Conservation (phyloP, 345 rosid genomes). For the Aethionema arabicum region DNA sequence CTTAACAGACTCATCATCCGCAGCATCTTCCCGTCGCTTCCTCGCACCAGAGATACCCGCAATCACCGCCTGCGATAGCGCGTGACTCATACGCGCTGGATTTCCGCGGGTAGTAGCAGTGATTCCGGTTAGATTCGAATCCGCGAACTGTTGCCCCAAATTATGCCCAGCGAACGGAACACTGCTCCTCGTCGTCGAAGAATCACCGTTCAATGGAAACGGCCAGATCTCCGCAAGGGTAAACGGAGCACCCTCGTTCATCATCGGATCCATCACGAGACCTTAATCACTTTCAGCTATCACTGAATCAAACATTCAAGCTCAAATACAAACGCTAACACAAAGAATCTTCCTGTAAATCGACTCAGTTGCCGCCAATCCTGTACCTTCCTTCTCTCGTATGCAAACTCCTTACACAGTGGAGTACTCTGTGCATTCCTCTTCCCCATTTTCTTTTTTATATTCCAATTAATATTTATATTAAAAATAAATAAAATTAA, state of each 20-base stretch:
- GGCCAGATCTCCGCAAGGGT: slow-evolving; percentile 82
- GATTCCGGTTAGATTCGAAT: slow-evolving; percentile 31
- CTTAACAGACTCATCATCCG: slow-evolving; percentile 46
- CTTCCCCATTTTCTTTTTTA: slow-evolving; percentile 15
- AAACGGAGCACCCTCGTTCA: slow-evolving; percentile 49
- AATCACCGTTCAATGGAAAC: slow-evolving; percentile 50
- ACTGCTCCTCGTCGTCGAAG: slow-evolving; percentile 36
- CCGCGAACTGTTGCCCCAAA: slow-evolving; percentile 37
- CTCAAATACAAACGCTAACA: not conserved
- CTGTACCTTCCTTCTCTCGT: slow-evolving; percentile 14
- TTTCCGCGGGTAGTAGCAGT: slow-evolving; percentile 16
- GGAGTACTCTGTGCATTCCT: slow-evolving; percentile 42
- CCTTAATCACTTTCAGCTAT: not conserved
- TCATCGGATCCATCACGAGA: slow-evolving; percentile 69
- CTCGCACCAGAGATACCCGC: slow-evolving; percentile 39
- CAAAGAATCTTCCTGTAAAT: slow-evolving; percentile 12
- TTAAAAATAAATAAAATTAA: not conserved
- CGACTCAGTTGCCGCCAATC: slow-evolving; percentile 22
- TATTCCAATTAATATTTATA: not conserved
- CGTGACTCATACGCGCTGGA: slow-evolving; percentile 44
- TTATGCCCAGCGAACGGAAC: slow-evolving; percentile 33
- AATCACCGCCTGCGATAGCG: slow-evolving; percentile 24
- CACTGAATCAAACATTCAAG: not conserved
- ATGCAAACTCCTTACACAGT: slow-evolving; percentile 50
- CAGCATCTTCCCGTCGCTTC: slow-evolving; percentile 52